These are phyloP conservation scores for Fusarium palustre DNA, from an alignment of 2,329 filamentous ascomycete genomes.

Conservation along the genomic window DNA sequence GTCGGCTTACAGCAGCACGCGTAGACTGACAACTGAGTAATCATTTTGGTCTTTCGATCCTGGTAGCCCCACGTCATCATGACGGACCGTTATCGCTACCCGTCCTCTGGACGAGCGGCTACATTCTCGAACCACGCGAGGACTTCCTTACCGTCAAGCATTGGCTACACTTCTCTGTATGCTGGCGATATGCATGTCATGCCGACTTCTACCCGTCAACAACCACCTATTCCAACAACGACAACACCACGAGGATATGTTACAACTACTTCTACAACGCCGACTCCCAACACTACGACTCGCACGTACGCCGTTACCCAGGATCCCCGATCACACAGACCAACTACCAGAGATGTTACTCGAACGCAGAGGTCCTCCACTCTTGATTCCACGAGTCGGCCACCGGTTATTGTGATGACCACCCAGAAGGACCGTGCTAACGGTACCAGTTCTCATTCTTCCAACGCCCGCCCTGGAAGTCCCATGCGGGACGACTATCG, in stretches of 20 bases:
- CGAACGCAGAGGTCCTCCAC: constrained; percentile 63
- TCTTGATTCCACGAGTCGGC: constrained; percentile 61
- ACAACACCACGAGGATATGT: constrained; percentile 51
- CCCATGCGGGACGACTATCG: constrained; percentile 65
- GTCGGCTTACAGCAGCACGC: constrained; percentile 16
- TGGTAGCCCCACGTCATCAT: constrained; percentile 52
- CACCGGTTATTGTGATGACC: constrained; percentile 69
- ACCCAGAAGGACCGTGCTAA: constrained; percentile 59
- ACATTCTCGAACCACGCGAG: constrained; percentile 63
- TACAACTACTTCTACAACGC: constrained; percentile 51
- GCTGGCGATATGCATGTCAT: constrained; percentile 66
- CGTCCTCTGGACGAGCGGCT: constrained; percentile 58
- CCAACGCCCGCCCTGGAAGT: constrained; percentile 55
- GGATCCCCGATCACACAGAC: constrained; percentile 61
- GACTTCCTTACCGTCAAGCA: constrained; percentile 64
- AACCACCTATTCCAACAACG: constrained; percentile 48
- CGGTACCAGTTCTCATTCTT: constrained; percentile 54
- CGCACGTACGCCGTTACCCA: constrained; percentile 69
- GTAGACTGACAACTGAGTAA: constrained; percentile 21
- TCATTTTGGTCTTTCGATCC: constrained; percentile 15
- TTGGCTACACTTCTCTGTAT: constrained; percentile 63
- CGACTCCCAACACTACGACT: constrained; percentile 58
- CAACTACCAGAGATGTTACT: constrained; percentile 61
- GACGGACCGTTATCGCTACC: constrained; percentile 61
- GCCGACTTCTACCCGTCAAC: constrained; percentile 53